Evolutionary conservation across 2,329 filamentous ascomycete species (phyloP).

Genomic region (Cladosporium austrohemisphaericum): DNA sequence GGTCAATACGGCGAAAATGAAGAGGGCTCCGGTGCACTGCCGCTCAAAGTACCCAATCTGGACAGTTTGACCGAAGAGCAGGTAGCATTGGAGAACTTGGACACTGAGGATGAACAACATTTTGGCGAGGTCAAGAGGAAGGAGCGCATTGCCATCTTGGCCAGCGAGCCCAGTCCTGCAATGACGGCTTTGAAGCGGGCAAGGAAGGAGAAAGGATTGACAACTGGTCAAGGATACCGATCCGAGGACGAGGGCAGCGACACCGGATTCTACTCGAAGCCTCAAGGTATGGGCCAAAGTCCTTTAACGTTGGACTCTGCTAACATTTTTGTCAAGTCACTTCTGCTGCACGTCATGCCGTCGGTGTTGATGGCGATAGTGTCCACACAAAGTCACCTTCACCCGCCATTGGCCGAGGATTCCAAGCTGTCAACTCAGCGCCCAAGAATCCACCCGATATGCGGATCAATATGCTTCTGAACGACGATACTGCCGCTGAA

Average conservation of each 20-base stretch:
- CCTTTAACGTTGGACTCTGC: not conserved
- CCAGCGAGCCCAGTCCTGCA: conserved; percentile 68
- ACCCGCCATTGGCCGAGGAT: conserved; percentile 31
- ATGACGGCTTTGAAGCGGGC: conserved; percentile 51
- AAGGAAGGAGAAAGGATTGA: conserved; percentile 44
- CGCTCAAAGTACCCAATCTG: conserved; percentile 61
- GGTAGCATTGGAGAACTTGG: conserved; percentile 67
- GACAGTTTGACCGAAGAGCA: conserved; percentile 63
- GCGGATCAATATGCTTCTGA: conserved; percentile 48
- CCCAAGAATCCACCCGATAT: conserved; percentile 39
- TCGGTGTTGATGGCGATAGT: conserved; percentile 36
- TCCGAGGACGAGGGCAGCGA: conserved; percentile 33
- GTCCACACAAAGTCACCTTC: conserved; percentile 46
- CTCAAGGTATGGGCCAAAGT: not conserved
- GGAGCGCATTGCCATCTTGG: conserved; percentile 68
- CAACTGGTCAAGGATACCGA: conserved; percentile 20
- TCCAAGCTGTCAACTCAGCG: conserved; percentile 36
- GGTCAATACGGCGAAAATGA: conserved; percentile 44
- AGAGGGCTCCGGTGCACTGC: conserved; percentile 42
- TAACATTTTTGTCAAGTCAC: conserved; percentile 2
- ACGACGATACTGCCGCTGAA: conserved; percentile 37
- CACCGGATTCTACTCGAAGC: conserved; percentile 20
- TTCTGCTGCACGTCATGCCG: conserved; percentile 11
- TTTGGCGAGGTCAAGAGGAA: conserved; percentile 72
- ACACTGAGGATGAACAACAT: conserved; percentile 64